Evolutionary conservation across 257 asterid species (phyloP), one percentile per base, ranked within the genome.

Genomic region (Mentha longifolia): DNA sequence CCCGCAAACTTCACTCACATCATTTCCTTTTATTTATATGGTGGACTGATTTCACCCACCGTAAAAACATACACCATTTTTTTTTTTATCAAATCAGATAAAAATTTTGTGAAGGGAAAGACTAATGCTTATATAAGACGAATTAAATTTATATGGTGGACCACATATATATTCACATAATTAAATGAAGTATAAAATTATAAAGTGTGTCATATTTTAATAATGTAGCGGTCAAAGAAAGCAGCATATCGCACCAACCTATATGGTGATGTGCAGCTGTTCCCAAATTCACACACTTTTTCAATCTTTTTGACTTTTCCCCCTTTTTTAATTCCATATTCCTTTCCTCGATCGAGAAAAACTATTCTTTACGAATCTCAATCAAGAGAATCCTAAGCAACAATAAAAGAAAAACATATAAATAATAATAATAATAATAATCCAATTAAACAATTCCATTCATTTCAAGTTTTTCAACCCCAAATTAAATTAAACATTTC

Each of bases 241-340:
- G 72, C 74, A 73, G 64, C 67, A 9, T 17, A 73, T 15, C 22
- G 56, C 74, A 51, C 68, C 68, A 70, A 77, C 46, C 52, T 15
- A 55, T 61, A 30, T 16, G 41, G 80, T 74, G 72, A 77, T 22
- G 74, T 72, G 65, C 80, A 77, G 80, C 80, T 71, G 78, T 75
- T 22, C 37, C 81, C 76, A 59, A 47, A 39, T 70, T 71, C 60
- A 73, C 16, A 55, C 68, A 28, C 43, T 28, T 37, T n/a, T 39
- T 58, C 65, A 50, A 50, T 51, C 78, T 74, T 79, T 82, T 79
- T 82, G 80, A 79, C 86, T 82, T 82, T 35, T 82, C 74, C 35
- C 39, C 1, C 6, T 42, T 33, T 67, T 42, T 74, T 41, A 13
- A 52, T 54, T 58, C 72, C 30, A 43, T 78, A 67, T 75, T 78